Base-by-base conservation (phyloP, 1,139 yeast species). In the Hansenula sp. region DNA sequence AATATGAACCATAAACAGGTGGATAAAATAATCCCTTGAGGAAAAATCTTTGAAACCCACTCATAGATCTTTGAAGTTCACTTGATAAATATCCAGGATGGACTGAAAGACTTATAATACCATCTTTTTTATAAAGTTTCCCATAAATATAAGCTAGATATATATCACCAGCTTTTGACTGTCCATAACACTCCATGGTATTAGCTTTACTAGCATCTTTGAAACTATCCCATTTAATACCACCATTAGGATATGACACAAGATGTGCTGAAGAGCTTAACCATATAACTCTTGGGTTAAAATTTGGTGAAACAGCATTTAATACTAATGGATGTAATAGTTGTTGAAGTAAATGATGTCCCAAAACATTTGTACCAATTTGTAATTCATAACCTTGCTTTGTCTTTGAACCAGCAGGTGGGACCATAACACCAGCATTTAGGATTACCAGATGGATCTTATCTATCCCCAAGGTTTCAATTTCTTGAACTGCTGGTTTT, bases 341-440 rank as follows among this genome's bases (percentile, higher is more conserved):
- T 42, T 65, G 62, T 45, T 74, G 73, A 18, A 77, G 55, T 36
- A 75, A 55, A 42, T 70, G 75, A 17, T 73, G 76, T 3, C 75
- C 81, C 37, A 76, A 47, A 6, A 60, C 72, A 50, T 77, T 77
- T 18, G 72, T 65, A 11, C 77, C 79, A 40, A 73, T 62, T 51
- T 70, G 74, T 28, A 66, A 53, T 40, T 75, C 78, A 44, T 60
- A 61, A 1, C 75, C 77, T 50, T 70, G 75, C 9, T 48, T 52
- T 8, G 75, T 64, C 16, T 53, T 48, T 1, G 65, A 48, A 12
- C 64, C 64, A n/a, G 53, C 52, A 11, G 67, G 65, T 2, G 75
- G 69, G 16, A 60, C 55, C 71, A 70, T 73, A 14, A 75, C 65
- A 33, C 82, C 79, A 1, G 80, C 80, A 57, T 75, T 74, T 48